Conservation (phyloP, 2,329 filamentous ascomycete genomes). For the Harringtonia aguacate region DNA sequence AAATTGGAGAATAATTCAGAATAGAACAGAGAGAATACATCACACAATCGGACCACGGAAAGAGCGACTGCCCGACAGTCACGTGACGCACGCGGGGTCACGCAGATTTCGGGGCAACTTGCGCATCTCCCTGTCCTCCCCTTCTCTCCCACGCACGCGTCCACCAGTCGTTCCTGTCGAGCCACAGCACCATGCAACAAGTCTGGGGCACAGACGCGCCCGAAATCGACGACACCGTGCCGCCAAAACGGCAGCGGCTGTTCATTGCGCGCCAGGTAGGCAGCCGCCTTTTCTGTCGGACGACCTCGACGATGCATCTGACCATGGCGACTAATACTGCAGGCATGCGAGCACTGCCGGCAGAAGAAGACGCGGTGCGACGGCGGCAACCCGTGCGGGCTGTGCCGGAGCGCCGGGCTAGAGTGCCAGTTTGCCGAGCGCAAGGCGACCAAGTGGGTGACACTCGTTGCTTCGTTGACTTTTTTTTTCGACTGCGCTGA, state of each 20-base stretch:
- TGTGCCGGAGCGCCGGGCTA: conserved; percentile 35
- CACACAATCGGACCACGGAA: too few relatives aligned
- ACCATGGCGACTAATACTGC: not conserved
- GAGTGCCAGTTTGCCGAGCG: conserved; percentile 42
- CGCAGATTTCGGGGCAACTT: not conserved
- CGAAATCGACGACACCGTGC: conserved; percentile 5
- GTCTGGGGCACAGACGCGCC: conserved; percentile 10
- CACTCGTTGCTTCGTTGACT: not conserved
- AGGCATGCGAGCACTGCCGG: conserved; percentile 43
- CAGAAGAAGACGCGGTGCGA: conserved; percentile 44
- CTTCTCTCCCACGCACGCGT: not conserved
- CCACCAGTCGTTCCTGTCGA: not conserved
- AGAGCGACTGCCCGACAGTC: too few relatives aligned
- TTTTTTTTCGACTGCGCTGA: not conserved
- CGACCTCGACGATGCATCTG: not conserved
- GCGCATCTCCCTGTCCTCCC: not conserved
- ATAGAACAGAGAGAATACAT: too few relatives aligned
- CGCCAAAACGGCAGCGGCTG: conserved; percentile 12
- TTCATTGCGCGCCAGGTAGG: conserved; percentile 13
- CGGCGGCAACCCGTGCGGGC: conserved; percentile 41
- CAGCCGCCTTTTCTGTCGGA: too few relatives aligned
- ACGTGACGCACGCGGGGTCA: not conserved
- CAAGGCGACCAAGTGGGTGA: conserved; percentile 35
- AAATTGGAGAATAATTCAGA: too few relatives aligned
- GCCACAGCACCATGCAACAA: conserved; percentile 5